Base-by-base conservation (phyloP, 148 eudicot genomes). In the Selenicereus undatus region DNA sequence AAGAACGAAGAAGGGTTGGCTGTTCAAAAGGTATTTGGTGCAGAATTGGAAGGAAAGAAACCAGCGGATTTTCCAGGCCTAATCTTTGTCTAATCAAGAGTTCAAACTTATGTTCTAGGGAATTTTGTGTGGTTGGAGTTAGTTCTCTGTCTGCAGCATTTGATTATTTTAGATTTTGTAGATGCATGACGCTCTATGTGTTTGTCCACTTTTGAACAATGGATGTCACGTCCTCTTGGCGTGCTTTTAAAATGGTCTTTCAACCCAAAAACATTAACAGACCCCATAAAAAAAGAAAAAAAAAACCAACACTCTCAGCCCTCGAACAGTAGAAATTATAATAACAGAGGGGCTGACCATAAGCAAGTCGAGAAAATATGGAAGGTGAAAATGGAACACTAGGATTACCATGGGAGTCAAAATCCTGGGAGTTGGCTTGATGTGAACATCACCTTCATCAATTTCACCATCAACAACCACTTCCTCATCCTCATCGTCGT, bases 361-460 rank as follows among this genome's bases (percentile, higher is more conserved):
- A 21, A 64, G 43, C 43, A 9, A 22, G 21, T 5, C 16, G 22
- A 51, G 12, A 26, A 75, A 21, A 32, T 20, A 8, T 8, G 18
- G 26, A 58, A 21, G 21, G 32, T 16, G 18, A 13, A 71, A 68
- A 42, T 54, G 71, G 65, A 43, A 22, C 27, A 68, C 5, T 35
- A 77, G 68, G 79, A 78, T 87, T 90, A 96, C 99, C 95, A 88
- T 82, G 64, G 97, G 98, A 78, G 80, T 81, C 43, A 91, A 74
- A 86, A 85, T 90, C 81, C 85, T 86, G 17, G 85, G 76, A 68
- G 89, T 93, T 86, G 99, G 99, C 89, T 94, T 97, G 82, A 97
- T 94, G 79, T 87, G 99, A 81, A 97, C 87, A 85, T 97, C 99
- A 76, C 99, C 99, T 87, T 97, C 98, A 90, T 97, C 98, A 83